phyloP scores from a whole-genome alignment of 2,329 filamentous ascomycete genomes.

The Neopestalotiopsis sp. region DNA sequence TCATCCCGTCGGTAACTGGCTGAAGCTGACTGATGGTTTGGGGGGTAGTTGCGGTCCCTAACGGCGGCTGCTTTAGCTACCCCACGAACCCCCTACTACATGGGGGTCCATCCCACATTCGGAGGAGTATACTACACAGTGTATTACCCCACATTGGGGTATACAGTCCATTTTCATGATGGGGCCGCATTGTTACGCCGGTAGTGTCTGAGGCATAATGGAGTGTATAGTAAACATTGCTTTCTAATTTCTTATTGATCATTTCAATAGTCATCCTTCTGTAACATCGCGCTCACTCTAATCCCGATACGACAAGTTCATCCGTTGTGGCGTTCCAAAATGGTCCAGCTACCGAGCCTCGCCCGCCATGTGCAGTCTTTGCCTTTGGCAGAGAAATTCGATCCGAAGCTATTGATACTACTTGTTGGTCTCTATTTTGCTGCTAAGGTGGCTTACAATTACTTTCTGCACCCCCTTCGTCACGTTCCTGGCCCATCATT shows the following conservation, averaged over 20 bases:
- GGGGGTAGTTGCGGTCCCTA: not conserved
- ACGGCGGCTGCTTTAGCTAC: not conserved
- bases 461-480: not conserved
- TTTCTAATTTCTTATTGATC: not conserved
- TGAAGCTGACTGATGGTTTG: not conserved
- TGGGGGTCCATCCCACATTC: no score
- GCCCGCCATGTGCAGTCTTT: not conserved
- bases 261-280: not conserved
- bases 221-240: not conserved
- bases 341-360: not conserved
- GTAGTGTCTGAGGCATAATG: not conserved
- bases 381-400: not conserved
- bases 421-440: not conserved
- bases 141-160: not conserved
- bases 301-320: conserved; percentile 1
- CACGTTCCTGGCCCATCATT: not conserved
- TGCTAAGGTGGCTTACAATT: not conserved
- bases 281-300: not conserved
- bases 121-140: not conserved
- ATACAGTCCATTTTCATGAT: not conserved
- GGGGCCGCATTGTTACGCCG: not conserved
- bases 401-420: not conserved
- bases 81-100: not conserved
- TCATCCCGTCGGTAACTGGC: not conserved
- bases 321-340: not conserved